Conservation (phyloP, 2,329 filamentous ascomycete species). For the Samsoniella hepiali region DNA sequence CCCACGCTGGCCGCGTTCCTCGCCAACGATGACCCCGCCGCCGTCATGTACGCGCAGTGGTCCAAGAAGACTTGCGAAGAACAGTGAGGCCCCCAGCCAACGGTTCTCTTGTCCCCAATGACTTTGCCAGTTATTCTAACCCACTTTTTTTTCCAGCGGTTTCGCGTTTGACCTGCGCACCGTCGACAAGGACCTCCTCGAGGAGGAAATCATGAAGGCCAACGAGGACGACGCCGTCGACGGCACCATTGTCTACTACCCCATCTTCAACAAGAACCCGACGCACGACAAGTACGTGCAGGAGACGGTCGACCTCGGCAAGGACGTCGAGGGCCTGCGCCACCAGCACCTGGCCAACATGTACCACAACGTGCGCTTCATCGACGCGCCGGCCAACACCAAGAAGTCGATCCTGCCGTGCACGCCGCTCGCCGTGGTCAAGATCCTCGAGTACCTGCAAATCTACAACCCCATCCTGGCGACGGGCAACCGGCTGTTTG, state of each 20-base stretch:
- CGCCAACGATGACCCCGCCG: conserved; percentile 86
- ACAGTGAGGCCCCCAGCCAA: conserved; percentile 62
- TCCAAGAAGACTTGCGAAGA: conserved; percentile 94
- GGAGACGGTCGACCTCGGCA: conserved; percentile 83
- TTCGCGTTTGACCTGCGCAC: conserved; percentile 84
- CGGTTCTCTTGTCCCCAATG: too few relatives aligned
- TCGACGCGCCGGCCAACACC: conserved; percentile 71
- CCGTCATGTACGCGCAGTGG: conserved; percentile 93
- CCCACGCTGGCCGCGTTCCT: conserved; percentile 88
- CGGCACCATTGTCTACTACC: conserved; percentile 97
- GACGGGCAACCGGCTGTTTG: conserved; percentile 88
- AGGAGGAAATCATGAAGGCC: conserved; percentile 81
- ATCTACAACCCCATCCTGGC: conserved; percentile 96
- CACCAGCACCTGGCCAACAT: conserved; percentile 98
- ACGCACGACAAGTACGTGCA: conserved; percentile 93
- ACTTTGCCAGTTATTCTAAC: not conserved
- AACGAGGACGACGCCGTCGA: conserved; percentile 76
- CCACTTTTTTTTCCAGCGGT: conserved; percentile 54
- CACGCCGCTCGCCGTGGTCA: conserved; percentile 92
- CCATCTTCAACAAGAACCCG: conserved; percentile 79
- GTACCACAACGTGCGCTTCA: conserved; percentile 96
- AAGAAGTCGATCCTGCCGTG: conserved; percentile 94
- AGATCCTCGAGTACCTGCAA: conserved; percentile 91
- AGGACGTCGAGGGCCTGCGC: conserved; percentile 93
- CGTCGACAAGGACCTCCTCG: conserved; percentile 82